Evolutionary conservation across 2,329 filamentous ascomycete genomes (phyloP), one percentile per base, ranked within the genome.

Genomic region (Pseudogymnoascus sp.): DNA sequence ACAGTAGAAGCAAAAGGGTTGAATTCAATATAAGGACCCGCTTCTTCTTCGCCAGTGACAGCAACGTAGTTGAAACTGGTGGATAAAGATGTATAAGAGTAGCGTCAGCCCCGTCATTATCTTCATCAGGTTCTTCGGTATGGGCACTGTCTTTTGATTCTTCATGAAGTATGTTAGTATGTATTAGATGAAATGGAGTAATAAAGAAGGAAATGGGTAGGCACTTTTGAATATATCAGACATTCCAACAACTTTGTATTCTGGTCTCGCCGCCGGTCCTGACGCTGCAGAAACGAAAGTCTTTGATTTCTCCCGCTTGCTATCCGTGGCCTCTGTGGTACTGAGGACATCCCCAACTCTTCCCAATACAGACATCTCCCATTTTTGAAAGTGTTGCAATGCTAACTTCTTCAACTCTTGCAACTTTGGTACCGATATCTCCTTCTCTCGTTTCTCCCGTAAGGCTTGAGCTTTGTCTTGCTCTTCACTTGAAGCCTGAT

Each of bases 361-460:
- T 60, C 82, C 79, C 38, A 89, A 75, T 8, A 96, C 82, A 10
- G 78, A 77, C 5, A 83, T 79, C 67, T 89, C 82, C 92, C 92
- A 97, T 64, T 90, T 86, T 61, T 88, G 84, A 69, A 92, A 95
- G 69, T 86, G 84, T 5, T 79, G 74, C 4, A 95, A 70, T 1
- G 85, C 80, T 59, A 87, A 84, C 63, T 81, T 83, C 74, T 85
- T 91, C 66, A 91, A 73, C 66, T 89, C 85, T 61, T 79, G 74
- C 63, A 86, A 78, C 59, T 77, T 76, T 2, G 74, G 74, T 2
- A 73, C 73, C 15, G 74, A 75, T 8, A 83, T 69, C 62, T 82
- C 80, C 64, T 78, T 77, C 67, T 76, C 73, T 41, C 77, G 68
- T 55, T 72, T 65, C 58, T 68, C 68, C 8, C 63, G 61, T 52